phyloP scores from a whole-genome alignment of 306 rosid genomes.

The barrel medic (Medicago truncatula) region DNA sequence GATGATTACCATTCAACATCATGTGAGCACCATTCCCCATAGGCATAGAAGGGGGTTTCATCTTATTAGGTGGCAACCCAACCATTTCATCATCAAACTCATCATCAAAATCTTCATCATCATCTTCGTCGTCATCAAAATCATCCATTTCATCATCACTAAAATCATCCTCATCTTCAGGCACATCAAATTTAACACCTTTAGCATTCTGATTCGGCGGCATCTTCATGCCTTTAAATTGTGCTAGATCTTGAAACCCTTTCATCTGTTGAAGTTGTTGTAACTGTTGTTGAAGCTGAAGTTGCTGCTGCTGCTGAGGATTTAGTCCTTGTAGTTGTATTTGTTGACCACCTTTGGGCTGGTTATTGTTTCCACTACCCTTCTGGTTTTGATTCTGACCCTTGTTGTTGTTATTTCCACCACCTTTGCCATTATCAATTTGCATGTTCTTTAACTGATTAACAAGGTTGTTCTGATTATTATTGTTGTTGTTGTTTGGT shows the following conservation, averaged over 20 bases:
- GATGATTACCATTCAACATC: slow-evolving; percentile 59
- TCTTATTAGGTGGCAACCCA: slow-evolving; percentile 49
- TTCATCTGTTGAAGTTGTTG: slow-evolving; percentile 79
- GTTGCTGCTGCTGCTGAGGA: slow-evolving; percentile 48
- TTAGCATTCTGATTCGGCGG: slow-evolving; percentile 51
- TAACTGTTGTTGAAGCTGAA: slow-evolving; percentile 47
- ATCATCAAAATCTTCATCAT: slow-evolving; percentile 57
- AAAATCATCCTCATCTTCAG: slow-evolving; percentile 60
- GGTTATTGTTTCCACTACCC: slow-evolving; percentile 58
- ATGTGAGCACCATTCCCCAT: slow-evolving; percentile 51
- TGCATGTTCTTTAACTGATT: slow-evolving; percentile 81
- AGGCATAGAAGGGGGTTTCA: slow-evolving; percentile 42
- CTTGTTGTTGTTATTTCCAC: slow-evolving; percentile 49
- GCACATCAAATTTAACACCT: slow-evolving; percentile 59
- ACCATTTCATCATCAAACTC: slow-evolving; percentile 65
- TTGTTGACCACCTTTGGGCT: slow-evolving; percentile 49
- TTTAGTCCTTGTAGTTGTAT: slow-evolving; percentile 42
- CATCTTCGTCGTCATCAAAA: slow-evolving; percentile 40
- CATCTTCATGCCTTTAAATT: slow-evolving; percentile 60
- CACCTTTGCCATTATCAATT: slow-evolving; percentile 56
- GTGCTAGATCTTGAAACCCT: slow-evolving; percentile 74
- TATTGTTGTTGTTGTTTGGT: slow-evolving; percentile 46
- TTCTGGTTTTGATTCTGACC: slow-evolving; percentile 45
- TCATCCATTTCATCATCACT: slow-evolving; percentile 60
- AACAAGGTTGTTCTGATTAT: slow-evolving; percentile 48